These are phyloP conservation scores for Russula lepida DNA, from an alignment of 768 basidiomycete genomes.

Conservation along the genomic window DNA sequence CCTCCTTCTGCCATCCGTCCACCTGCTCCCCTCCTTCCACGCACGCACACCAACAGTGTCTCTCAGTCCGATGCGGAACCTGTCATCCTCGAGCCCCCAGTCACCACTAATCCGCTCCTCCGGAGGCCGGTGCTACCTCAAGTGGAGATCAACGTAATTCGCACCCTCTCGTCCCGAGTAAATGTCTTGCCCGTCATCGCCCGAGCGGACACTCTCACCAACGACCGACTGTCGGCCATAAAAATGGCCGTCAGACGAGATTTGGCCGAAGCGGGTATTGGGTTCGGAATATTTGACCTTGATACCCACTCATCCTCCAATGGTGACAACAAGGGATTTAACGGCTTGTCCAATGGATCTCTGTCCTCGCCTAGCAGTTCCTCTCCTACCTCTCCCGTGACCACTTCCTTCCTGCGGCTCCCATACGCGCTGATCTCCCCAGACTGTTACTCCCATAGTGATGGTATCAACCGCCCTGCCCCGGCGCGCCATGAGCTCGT, in stretches of 20 bases:
- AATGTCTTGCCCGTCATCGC: constrained; percentile 85
- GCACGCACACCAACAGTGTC: constrained; percentile 62
- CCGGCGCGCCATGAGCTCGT: constrained; percentile 64
- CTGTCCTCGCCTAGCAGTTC: constrained; percentile 43
- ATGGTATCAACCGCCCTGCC: constrained; percentile 54
- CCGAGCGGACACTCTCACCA: constrained; percentile 71
- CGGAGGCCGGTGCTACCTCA: constrained; percentile 60
- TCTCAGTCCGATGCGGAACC: constrained; percentile 66
- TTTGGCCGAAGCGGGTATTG: constrained; percentile 77
- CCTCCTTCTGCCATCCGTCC: constrained; percentile 61
- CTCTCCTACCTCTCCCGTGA: constrained; percentile 60
- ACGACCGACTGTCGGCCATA: constrained; percentile 71
- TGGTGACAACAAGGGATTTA: constrained; percentile 49
- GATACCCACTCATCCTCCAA: constrained; percentile 46
- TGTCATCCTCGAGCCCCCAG: constrained; percentile 72
- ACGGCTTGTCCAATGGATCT: constrained; percentile 42
- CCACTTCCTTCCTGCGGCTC: constrained; percentile 52
- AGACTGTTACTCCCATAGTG: constrained; percentile 77
- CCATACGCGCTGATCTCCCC: constrained; percentile 84
- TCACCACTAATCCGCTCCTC: constrained; percentile 61
- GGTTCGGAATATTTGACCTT: constrained; percentile 83
- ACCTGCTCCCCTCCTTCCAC: constrained; percentile 57
- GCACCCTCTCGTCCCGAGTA: constrained; percentile 69
- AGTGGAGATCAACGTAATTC: constrained; percentile 68
- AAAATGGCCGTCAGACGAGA: constrained; percentile 75